Conservation (phyloP, 2,329 filamentous ascomycete species). For the Hymenoscyphus infarciens region DNA sequence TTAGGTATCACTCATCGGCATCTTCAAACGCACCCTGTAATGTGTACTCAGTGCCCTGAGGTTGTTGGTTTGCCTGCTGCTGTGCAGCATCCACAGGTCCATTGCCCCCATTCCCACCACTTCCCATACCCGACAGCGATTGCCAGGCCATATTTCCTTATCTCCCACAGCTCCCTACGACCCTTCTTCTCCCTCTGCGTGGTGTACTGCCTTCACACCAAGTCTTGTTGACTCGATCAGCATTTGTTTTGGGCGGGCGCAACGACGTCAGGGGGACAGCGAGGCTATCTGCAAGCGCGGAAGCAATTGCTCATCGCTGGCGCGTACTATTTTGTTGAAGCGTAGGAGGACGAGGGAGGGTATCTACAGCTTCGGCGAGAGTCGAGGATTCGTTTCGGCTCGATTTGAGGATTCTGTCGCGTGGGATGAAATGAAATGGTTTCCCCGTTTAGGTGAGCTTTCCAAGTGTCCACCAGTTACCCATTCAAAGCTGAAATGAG, state of each 20-base stretch:
- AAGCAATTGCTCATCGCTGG: conserved; percentile 20
- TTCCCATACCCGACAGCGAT: conserved; percentile 56
- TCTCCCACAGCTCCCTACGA: conserved; percentile 10
- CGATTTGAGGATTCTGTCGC: background rate
- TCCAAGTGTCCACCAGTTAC: background rate
- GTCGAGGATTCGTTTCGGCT: background rate
- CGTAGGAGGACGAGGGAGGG: background rate
- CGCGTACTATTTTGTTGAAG: background rate
- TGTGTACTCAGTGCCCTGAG: conserved; percentile 66
- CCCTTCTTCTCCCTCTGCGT: conserved; percentile 6
- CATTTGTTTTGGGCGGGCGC: conserved; percentile 27
- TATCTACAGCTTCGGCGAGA: conserved; percentile 13
- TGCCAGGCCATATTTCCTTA: conserved; percentile 61
- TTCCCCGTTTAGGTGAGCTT: conserved; percentile 2
- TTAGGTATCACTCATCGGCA: background rate
- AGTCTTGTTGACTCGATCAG: conserved; percentile 15
- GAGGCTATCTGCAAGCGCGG: conserved; percentile 20
- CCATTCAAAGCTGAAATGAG: background rate
- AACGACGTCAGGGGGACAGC: conserved; percentile 17
- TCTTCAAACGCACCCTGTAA: conserved; percentile 54
- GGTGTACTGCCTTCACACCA: conserved; percentile 17
- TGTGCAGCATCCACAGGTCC: conserved; percentile 24
- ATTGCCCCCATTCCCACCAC: conserved; percentile 32
- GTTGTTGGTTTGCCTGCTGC: conserved; percentile 43
- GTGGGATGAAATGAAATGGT: conserved; percentile 1